phyloP scores from a whole-genome alignment of 23 red algal genomes.

The Agarophyton chilense region DNA sequence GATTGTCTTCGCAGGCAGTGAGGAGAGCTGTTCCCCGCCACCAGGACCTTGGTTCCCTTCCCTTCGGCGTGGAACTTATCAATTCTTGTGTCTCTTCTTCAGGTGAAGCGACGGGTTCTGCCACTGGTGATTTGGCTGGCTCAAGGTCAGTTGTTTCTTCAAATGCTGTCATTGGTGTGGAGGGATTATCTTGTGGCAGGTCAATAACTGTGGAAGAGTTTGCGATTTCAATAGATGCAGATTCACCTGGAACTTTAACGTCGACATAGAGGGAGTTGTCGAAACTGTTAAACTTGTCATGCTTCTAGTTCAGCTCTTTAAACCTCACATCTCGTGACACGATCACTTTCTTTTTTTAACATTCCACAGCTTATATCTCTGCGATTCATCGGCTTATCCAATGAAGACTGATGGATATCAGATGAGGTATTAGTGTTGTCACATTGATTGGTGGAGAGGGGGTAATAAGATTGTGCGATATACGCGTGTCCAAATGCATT shows the following conservation, averaged over 20 bases:
- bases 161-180: no score
- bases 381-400: not conserved
- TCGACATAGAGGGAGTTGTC: no score
- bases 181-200: no score
- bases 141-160: not conserved
- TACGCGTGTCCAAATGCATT: no score
- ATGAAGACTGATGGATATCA: conserved; percentile 15
- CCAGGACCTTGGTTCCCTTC: not conserved
- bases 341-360: not conserved
- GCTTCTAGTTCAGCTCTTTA: not conserved
- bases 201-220: no score
- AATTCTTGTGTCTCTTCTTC: not conserved
- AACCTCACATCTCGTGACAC: conserved; percentile 19
- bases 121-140: not conserved
- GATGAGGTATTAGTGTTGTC: no score
- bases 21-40: conserved; percentile 19
- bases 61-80: not conserved
- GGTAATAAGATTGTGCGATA: no score
- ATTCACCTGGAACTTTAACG: no score
- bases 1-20: conserved; percentile 20
- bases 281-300: no score
- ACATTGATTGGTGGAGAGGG: no score
- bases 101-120: not conserved
- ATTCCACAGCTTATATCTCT: conserved; percentile 26
- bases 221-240: no score